A percentile compares a stretch with the other conserved stretches of the same genome.
Conservation (phyloP, 1,139 yeast species). For the Geotrichum siamense region DNA sequence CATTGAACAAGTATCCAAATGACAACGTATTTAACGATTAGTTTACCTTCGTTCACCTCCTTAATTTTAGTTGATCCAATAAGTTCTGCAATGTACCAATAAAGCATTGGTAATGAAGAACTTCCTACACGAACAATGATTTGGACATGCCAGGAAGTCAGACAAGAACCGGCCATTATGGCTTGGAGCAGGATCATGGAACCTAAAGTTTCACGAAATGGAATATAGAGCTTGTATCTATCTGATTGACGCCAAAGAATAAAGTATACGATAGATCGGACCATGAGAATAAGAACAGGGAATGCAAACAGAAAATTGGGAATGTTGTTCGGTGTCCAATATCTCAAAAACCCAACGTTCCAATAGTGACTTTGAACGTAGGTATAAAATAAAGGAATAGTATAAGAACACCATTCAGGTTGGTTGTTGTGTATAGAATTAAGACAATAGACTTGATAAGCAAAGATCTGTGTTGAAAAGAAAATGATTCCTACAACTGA, state of each 20-base stretch:
- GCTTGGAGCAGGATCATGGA: conserved; percentile 17
- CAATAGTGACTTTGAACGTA: conserved; percentile 78
- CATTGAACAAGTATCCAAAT: conserved; percentile 38
- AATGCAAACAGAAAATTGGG: conserved; percentile 78
- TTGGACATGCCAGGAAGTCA: conserved; percentile 74
- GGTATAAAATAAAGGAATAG: conserved; percentile 56
- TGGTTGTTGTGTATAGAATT: conserved; percentile 15
- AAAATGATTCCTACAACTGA: conserved; percentile 44
- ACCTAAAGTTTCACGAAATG: background rate
- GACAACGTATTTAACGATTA: conserved; percentile 28
- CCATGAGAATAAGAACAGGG: conserved; percentile 51
- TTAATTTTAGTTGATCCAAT: conserved; percentile 20
- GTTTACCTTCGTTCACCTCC: conserved; percentile 21
- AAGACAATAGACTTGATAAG: conserved; percentile 59
- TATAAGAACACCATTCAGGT: conserved; percentile 68
- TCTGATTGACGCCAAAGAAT: conserved; percentile 11
- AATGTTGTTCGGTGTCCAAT: conserved; percentile 74
- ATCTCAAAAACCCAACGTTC: conserved; percentile 71
- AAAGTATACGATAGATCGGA: conserved; percentile 7
- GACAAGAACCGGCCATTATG: conserved; percentile 44
- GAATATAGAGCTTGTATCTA: no score
- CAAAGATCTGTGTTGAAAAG: conserved; percentile 43
- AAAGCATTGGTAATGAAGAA: conserved; percentile 65
- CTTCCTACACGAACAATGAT: conserved; percentile 65
- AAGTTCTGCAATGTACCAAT: conserved; percentile 58